Percentiles rank a stretch among this genome's conserved stretches.
These are phyloP conservation scores for Hebeloma cylindrosporum DNA, from an alignment of 768 basidiomycete genomes.

Conservation along the genomic window DNA sequence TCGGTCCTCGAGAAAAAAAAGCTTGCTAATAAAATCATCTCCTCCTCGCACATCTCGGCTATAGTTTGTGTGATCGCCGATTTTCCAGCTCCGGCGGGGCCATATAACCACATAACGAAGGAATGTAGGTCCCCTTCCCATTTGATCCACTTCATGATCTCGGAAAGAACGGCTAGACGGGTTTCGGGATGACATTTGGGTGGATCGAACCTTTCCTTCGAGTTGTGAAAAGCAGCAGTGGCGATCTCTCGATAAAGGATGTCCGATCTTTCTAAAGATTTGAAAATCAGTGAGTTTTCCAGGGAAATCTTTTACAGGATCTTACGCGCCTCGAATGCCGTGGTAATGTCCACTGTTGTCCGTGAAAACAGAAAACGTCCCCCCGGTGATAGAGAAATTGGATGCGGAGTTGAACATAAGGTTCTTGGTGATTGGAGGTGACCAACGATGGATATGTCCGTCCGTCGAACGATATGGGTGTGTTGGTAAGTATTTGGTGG, in stretches of 20 bases:
- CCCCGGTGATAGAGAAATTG: too few species aligned
- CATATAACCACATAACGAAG: conserved; percentile 1
- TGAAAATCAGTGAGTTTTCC: too few species aligned
- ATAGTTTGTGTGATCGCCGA: conserved; percentile 2
- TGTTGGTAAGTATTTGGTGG: too few species aligned
- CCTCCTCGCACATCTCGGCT: not conserved
- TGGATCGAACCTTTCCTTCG: conserved; percentile 4
- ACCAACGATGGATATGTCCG: too few species aligned
- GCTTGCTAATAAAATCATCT: not conserved
- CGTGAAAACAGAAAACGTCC: too few species aligned
- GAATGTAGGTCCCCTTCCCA: not conserved
- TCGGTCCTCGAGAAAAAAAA: conserved; percentile 4
- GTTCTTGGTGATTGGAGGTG: too few species aligned
- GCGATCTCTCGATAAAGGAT: not conserved
- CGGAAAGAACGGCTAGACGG: not conserved
- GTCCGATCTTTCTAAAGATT: too few species aligned
- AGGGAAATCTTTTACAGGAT: too few species aligned
- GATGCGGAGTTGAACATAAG: too few species aligned
- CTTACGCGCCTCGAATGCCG: too few species aligned
- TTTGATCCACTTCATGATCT: not conserved
- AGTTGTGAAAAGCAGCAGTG: conserved; percentile 4
- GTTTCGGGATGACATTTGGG: conserved; percentile 4
- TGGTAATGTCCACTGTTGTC: too few species aligned
- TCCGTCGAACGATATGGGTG: too few species aligned
- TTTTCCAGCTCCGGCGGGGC: not conserved